phyloP scores from a whole-genome alignment of 2,329 filamentous ascomycete species.

The Lecanosticta acicola region DNA sequence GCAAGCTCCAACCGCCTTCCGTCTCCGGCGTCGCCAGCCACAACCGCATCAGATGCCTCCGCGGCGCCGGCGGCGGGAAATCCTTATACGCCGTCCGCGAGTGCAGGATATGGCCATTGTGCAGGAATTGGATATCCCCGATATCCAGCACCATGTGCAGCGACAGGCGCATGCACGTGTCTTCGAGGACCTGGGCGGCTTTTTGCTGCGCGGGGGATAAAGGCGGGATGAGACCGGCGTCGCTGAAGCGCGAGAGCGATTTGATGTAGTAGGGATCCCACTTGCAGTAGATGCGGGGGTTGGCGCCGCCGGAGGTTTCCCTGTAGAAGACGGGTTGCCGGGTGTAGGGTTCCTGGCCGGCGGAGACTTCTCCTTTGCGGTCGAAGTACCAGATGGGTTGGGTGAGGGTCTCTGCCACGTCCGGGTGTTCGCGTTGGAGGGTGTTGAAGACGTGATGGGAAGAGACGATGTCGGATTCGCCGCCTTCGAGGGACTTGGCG shows the following conservation, averaged over 20 bases:
- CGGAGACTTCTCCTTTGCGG: constrained; percentile 75
- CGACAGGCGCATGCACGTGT: constrained; percentile 65
- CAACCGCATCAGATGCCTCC: constrained; percentile 73
- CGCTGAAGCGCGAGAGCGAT: constrained; percentile 68
- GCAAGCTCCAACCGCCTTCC: constrained; percentile 80
- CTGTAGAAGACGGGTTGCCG: constrained; percentile 60
- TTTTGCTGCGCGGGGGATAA: constrained; percentile 63
- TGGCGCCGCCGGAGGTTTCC: constrained; percentile 60
- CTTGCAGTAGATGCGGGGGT: constrained; percentile 72
- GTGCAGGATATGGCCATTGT: constrained; percentile 75
- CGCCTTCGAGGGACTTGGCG: constrained; percentile 69
- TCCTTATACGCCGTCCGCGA: constrained; percentile 76
- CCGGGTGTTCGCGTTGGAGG: constrained; percentile 67
- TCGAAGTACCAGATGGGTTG: constrained; percentile 87
- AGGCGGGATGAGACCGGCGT: constrained; percentile 65
- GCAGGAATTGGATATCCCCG: constrained; percentile 82
- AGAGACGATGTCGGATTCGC: constrained; percentile 76
- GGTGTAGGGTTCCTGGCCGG: constrained; percentile 56
- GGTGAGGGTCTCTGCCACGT: constrained; percentile 69
- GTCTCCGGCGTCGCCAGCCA: constrained; percentile 78
- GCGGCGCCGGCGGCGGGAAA: constrained; percentile 59
- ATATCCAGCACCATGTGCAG: constrained; percentile 83
- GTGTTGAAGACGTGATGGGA: constrained; percentile 78
- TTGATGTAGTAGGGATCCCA: constrained; percentile 88
- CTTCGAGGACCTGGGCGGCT: constrained; percentile 66